phyloP scores from a whole-genome alignment of 768 basidiomycete genomes.

The Leucocoprinus sp. region DNA sequence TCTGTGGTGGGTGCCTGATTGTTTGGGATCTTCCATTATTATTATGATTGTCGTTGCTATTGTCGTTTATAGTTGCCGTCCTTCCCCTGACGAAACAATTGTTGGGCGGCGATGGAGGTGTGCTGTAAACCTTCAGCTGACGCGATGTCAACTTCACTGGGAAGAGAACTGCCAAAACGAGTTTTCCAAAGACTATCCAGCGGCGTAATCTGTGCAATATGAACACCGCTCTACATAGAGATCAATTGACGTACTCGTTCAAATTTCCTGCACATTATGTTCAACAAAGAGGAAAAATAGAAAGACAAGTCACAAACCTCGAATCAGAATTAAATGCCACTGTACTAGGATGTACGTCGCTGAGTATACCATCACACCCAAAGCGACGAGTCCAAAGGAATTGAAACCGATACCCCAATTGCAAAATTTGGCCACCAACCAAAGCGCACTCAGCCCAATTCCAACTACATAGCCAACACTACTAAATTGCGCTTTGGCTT shows the following conservation, averaged over 20 bases:
- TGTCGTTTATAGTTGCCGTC: background rate
- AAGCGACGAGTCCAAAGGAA: conserved; percentile 8
- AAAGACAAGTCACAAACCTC: conserved; percentile 15
- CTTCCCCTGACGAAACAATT: conserved; percentile 34
- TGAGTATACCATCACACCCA: conserved; percentile 19
- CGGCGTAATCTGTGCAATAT: conserved; percentile 22
- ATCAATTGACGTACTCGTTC: conserved; percentile 19
- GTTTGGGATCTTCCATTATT: background rate
- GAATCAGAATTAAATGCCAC: conserved; percentile 37
- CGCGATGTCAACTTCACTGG: conserved; percentile 16
- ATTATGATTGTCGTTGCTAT: background rate
- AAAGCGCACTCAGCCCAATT: conserved; percentile 20
- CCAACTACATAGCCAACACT: conserved; percentile 49
- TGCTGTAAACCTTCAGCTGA: conserved; percentile 27
- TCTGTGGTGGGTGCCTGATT: conserved; percentile 14
- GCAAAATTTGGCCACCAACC: conserved; percentile 18
- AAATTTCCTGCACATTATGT: conserved; percentile 23
- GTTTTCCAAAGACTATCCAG: conserved; percentile 29
- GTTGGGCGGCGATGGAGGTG: conserved; percentile 30
- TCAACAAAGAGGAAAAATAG: background rate
- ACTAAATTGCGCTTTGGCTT: conserved; percentile 66
- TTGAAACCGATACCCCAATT: conserved; percentile 11
- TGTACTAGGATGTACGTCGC: conserved; percentile 28
- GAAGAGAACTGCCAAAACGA: conserved; percentile 27
- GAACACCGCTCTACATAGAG: background rate